Percentiles rank a stretch among this genome's conserved stretches.
These are phyloP conservation scores for Fraxinus albicans DNA, from an alignment of 305 asterid genomes.

Conservation along the genomic window DNA sequence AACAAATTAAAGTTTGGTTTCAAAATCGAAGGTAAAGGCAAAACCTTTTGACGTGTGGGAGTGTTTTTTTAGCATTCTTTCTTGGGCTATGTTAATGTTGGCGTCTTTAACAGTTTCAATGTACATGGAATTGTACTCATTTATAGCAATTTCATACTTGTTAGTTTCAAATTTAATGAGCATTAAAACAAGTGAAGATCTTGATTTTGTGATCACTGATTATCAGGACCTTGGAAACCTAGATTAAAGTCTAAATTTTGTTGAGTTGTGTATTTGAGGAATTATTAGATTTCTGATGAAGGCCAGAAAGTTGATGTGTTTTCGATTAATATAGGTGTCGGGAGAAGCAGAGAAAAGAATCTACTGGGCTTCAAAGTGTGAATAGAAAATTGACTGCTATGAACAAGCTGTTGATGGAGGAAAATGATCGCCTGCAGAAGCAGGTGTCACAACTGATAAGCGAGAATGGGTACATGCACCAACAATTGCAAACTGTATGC, in stretches of 20 bases:
- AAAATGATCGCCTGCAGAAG: conserved; percentile 92
- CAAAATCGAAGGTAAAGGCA: conserved; percentile 76
- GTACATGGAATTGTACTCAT: not conserved
- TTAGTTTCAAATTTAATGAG: not conserved
- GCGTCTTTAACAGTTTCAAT: not conserved
- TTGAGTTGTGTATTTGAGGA: conserved; percentile 12
- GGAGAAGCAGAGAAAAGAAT: conserved; percentile 92
- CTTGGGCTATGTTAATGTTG: not conserved
- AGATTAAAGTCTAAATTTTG: not conserved
- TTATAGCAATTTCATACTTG: not conserved
- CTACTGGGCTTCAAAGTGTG: conserved; percentile 80
- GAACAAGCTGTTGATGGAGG: conserved; percentile 96
- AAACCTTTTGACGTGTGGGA: not conserved
- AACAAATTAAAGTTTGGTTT: conserved; percentile 95
- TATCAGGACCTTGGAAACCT: not conserved
- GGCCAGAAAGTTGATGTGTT: not conserved
- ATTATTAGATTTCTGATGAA: not conserved
- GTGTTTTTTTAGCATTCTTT: not conserved
- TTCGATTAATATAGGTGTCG: conserved; percentile 62
- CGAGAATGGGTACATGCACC: conserved; percentile 85
- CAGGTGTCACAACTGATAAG: conserved; percentile 91
- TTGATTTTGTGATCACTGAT: conserved; percentile 16
- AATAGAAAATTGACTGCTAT: conserved; percentile 79
- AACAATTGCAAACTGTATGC: conserved; percentile 78
- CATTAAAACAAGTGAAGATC: not conserved